Evolutionary conservation across 768 basidiomycete species (phyloP), one percentile per base, ranked within the genome.

Genomic region (Boletus coccyginus): DNA sequence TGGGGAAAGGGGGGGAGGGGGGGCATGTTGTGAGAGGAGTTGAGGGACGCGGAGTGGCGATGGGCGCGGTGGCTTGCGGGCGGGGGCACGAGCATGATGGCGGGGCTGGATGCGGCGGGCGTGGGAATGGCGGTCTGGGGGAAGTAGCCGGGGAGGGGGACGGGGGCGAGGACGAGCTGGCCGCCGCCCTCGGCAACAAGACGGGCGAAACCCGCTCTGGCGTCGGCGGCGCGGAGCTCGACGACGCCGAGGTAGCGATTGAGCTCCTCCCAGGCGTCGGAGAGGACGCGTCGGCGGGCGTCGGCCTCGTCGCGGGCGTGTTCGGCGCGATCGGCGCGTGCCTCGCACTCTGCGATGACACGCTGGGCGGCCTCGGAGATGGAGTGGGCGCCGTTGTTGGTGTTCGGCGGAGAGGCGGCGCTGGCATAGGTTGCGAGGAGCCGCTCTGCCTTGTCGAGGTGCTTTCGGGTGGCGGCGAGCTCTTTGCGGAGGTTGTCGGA

Each of bases 361-460:
- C 74, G 74, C 41, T 71, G 68, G 29, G 75, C 66, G 13, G 72
- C 55, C 11, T 75, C 68, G 50, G 75, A 53, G 60, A 70, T 42
- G 50, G 60, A 1, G 36, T 40, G 55, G 13, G 51, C 43, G 57
- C 49, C 54, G 9, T 62, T 61, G 59, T 62, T 38, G 45, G 65
- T 21, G 50, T 36, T 59, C 40, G 67, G 59, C 8, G 64, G 53
- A 7, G 72, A 60, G 0, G 55, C 58, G 24, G 55, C 58, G 19
- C 60, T 50, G 10, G 69, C 60, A 35, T 72, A 70, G 27, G 68
- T 63, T 3, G 63, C 50, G 50, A 78, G 59, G 42, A 77, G 70
- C 1, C 80, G 74, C 49, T 87, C 87, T 0, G 80, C 76, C 58
- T 80, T 77, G 42, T 85, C 85, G 0, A 81, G 80, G 44, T 84